These are phyloP conservation scores for Diplocarpon rosae DNA, from an alignment of 2,329 filamentous ascomycete species.

Conservation along the genomic window DNA sequence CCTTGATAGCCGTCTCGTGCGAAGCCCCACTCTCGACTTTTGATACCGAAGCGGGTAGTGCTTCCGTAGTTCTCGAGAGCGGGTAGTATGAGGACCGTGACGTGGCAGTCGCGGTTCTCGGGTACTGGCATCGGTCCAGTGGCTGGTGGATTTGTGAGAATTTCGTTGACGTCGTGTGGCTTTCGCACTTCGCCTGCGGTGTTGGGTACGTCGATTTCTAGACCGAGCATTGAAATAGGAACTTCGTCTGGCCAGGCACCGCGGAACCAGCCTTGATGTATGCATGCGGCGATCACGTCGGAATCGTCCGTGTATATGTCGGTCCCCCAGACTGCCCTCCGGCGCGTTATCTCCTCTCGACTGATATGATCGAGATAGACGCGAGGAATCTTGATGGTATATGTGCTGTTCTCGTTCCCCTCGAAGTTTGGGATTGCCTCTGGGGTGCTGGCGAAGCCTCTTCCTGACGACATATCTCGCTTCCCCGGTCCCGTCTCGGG, in stretches of 20 bases:
- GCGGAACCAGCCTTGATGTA: constrained; percentile 85
- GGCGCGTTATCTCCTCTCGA: constrained; percentile 72
- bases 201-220: constrained; percentile 32
- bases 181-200: constrained; percentile 7
- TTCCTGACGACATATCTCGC: constrained; percentile 28
- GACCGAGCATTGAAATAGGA: constrained; percentile 54
- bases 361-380: constrained; percentile 59
- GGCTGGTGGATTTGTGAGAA: constrained; percentile 37
- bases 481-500: constrained; percentile 37
- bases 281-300: constrained; percentile 82
- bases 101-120: constrained; percentile 66
- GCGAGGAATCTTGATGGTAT: constrained; percentile 77
- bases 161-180: constrained; percentile 31
- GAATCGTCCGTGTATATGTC: constrained; percentile 95
- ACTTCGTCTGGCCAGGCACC: constrained; percentile 78
- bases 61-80: constrained; percentile 65
- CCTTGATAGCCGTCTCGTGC: constrained; percentile 30
- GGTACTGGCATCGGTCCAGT: constrained; percentile 54
- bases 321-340: constrained; percentile 80
- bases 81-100: constrained; percentile 77
- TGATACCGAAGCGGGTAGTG: constrained; percentile 68
- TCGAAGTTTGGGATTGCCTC: constrained; percentile 55
- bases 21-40: constrained; percentile 67
- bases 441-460: constrained; percentile 23
- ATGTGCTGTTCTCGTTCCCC: constrained; percentile 70